These are phyloP conservation scores for Pichia scutulata DNA, from an alignment of 805 yeast species.

Conservation along the genomic window DNA sequence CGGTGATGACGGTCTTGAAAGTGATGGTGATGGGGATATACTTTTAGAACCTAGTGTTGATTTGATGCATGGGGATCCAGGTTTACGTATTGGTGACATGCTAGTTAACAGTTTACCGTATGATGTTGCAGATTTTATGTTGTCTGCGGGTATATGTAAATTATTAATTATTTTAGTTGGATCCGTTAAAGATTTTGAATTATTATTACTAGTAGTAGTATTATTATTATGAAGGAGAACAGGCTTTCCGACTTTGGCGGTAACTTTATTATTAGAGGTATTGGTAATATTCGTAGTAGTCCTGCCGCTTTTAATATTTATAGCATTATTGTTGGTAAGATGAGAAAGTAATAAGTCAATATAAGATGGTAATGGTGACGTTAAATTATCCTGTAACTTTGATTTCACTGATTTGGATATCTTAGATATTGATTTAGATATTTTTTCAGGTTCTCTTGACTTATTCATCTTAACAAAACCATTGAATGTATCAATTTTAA, in stretches of 20 bases:
- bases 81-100: slow-evolving; percentile 11
- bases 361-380: not conserved
- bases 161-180: not conserved
- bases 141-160: not conserved
- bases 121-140: not conserved
- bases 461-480: slow-evolving; percentile 26
- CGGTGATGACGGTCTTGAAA: slow-evolving; percentile 3
- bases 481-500: slow-evolving; percentile 22
- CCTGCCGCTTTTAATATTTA: not conserved
- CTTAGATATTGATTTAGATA: not conserved
- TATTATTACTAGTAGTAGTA: not conserved
- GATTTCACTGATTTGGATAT: not conserved
- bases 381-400: not conserved
- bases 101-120: slow-evolving; percentile 4
- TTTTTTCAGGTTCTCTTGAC: slow-evolving; percentile 23
- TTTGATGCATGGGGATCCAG: not conserved
- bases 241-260: no score
- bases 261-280: not conserved
- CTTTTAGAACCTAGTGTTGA: not conserved
- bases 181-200: not conserved
- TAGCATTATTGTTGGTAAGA: not conserved
- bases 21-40: not conserved
- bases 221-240: no score
- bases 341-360: not conserved
- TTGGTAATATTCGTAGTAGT: not conserved